These are phyloP conservation scores for Crassisporium funariophilum DNA, from an alignment of 768 basidiomycete species.

Conservation along the genomic window DNA sequence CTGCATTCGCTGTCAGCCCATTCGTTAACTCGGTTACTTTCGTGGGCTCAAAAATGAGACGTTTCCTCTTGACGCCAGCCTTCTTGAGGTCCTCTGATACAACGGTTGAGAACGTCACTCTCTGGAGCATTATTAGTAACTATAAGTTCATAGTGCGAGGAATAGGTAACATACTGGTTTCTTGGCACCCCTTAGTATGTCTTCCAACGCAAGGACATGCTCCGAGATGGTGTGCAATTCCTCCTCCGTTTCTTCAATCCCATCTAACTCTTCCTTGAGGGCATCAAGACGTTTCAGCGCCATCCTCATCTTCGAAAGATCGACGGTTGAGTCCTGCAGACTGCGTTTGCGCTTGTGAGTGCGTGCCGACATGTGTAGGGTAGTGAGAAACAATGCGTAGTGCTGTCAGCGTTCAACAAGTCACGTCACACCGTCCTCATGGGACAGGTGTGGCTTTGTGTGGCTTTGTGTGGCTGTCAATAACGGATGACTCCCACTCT, in stretches of 20 bases:
- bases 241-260: constrained; percentile 29
- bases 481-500: too few species aligned
- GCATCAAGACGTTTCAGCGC: constrained; percentile 24
- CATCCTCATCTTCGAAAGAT: constrained; percentile 28
- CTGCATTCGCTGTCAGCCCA: constrained; percentile 15
- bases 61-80: constrained; percentile 27
- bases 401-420: too few species aligned
- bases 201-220: constrained; percentile 26
- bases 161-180: constrained; percentile 25
- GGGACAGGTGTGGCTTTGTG: too few species aligned
- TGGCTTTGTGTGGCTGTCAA: too few species aligned
- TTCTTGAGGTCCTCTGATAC: constrained; percentile 26
- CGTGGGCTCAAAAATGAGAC: constrained; percentile 21
- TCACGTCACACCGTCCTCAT: too few species aligned
- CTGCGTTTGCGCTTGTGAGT: constrained; percentile 32
- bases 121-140: constrained; percentile 23
- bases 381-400: neutral
- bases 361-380: constrained; percentile 13
- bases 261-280: constrained; percentile 29
- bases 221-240: constrained; percentile 21
- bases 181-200: constrained; percentile 28
- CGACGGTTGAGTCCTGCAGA: constrained; percentile 28
- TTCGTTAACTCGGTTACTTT: constrained; percentile 20
- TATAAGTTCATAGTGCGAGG: constrained; percentile 12
- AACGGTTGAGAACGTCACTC: constrained; percentile 28